Evolutionary conservation across 106 monocot genomes (phyloP).

Genomic region (Allium sativum): DNA sequence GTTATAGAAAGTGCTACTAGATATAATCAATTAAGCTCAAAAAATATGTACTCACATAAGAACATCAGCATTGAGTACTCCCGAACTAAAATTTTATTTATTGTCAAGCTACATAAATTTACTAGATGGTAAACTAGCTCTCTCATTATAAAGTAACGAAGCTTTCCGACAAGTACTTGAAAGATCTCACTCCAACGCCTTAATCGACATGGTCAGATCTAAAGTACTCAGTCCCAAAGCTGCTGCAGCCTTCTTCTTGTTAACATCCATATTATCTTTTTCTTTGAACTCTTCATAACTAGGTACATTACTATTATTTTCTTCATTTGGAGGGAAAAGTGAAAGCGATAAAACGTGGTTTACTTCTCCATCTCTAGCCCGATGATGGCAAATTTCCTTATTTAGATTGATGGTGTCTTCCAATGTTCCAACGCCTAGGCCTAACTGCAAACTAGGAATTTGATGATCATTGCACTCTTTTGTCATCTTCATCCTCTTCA

Average conservation of each 20-base stretch:
- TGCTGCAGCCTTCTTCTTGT: constrained; percentile 26
- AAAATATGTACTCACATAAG: no score
- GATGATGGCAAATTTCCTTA: not conserved
- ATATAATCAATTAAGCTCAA: no score
- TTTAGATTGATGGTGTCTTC: not conserved
- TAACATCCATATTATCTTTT: not conserved
- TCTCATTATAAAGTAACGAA: not conserved
- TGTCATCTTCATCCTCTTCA: constrained; percentile 13
- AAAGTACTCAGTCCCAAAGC: constrained; percentile 79
- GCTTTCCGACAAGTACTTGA: constrained; percentile 82
- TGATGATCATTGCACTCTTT: constrained; percentile 1
- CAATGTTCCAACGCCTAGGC: constrained; percentile 17
- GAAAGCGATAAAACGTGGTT: constrained; percentile 65
- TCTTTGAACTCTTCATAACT: no score
- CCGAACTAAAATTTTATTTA: no score
- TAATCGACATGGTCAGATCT: constrained; percentile 99
- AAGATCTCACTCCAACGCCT: constrained; percentile 99
- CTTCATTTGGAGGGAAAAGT: constrained; percentile 24
- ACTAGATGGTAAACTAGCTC: no score
- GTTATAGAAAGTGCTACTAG: no score
- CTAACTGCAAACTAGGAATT: constrained; percentile 36
- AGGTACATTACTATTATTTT: no score
- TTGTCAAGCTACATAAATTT: no score
- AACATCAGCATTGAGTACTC: no score
- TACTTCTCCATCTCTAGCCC: constrained; percentile 22